Base-by-base conservation (phyloP, 1,284 basidiomycete genomes). In the Anthracocystis setariae region DNA sequence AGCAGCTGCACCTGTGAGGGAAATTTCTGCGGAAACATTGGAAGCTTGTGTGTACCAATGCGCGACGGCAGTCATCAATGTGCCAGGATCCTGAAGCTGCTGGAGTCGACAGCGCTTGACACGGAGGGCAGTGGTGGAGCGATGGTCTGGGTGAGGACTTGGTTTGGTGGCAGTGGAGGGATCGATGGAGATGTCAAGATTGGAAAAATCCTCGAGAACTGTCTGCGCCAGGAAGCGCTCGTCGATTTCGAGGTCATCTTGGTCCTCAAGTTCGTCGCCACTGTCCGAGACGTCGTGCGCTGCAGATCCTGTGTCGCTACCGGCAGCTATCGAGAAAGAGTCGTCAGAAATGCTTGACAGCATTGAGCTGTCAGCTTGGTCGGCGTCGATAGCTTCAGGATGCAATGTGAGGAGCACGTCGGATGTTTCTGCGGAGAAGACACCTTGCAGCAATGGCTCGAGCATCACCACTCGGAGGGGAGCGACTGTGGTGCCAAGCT, bases 401-500 rank as follows among this genome's bases (percentile, higher is more conserved):
- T 69, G 49, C 33, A 75, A 18, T 1, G 72, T 64, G 1, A 81
- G 49, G 23, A 77, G 57, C 24, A 79, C 38, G 10, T 74, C 58
- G 15, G 79, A 66, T 1, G 43, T 25, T 12, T 54, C 42, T 3
- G 46, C 61, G 1, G 48, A 40, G 21, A 79, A 74, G 38, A 69
- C 39, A 21, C 74, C 80, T 47, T 82, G 80, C 3, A 76, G 65
- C 21, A 80, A 51, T 7, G 80, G 79, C 46, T 82, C 79, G 15
- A 65, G 62, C 74, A 79, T 76, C 20, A 77, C 53, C 24, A 74
- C 65, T 23, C 58, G 67, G 39, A 74, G 42, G 3, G 56, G 27
- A 3, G 51, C 48, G 1, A 53, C 46, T 0, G 32, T 20, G 13
- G 46, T 20, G 17, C 45, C 51, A 2, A 67, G 43, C 24, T 52